Percentiles rank a stretch among this genome's conserved stretches.
Conservation (phyloP, 2,329 filamentous ascomycete species). For the Nemania abortiva region DNA sequence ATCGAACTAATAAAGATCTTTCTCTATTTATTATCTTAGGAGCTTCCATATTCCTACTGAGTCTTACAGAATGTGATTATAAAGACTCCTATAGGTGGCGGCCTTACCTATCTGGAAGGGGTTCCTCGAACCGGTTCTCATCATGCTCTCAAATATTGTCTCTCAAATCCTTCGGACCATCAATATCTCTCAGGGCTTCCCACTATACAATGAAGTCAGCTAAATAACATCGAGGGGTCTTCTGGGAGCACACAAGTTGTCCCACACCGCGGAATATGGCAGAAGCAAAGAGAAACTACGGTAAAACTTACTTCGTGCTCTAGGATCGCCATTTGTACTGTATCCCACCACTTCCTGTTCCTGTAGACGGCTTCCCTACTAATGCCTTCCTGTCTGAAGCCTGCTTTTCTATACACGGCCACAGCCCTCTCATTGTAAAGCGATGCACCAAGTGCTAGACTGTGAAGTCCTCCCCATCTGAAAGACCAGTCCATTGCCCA, state of each 20-base stretch:
- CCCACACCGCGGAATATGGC: background rate
- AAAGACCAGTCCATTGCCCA: conserved; percentile 64
- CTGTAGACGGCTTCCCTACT: conserved; percentile 58
- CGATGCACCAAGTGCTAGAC: conserved; percentile 56
- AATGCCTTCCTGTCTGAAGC: conserved; percentile 59
- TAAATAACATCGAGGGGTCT: background rate
- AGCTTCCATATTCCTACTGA: too few relatives aligned
- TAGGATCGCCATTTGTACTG: conserved; percentile 54
- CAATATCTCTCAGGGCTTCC: conserved; percentile 40
- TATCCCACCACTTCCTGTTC: conserved; percentile 57
- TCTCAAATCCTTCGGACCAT: background rate
- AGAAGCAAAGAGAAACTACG: background rate
- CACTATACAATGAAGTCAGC: conserved; percentile 42
- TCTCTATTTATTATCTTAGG: too few relatives aligned
- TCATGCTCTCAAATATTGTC: background rate
- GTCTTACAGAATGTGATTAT: too few relatives aligned
- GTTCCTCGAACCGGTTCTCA: too few relatives aligned
- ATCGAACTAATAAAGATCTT: too few relatives aligned
- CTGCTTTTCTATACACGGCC: conserved; percentile 59
- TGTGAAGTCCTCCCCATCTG: conserved; percentile 57
- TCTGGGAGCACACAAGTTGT: background rate
- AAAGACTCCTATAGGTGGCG: too few relatives aligned
- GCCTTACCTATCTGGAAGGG: too few relatives aligned
- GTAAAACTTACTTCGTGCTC: conserved; percentile 48
- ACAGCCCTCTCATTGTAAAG: conserved; percentile 58